Evolutionary conservation across 2,329 filamentous ascomycete species (phyloP).

Genomic region (Fonsecaea pedrosoi): DNA sequence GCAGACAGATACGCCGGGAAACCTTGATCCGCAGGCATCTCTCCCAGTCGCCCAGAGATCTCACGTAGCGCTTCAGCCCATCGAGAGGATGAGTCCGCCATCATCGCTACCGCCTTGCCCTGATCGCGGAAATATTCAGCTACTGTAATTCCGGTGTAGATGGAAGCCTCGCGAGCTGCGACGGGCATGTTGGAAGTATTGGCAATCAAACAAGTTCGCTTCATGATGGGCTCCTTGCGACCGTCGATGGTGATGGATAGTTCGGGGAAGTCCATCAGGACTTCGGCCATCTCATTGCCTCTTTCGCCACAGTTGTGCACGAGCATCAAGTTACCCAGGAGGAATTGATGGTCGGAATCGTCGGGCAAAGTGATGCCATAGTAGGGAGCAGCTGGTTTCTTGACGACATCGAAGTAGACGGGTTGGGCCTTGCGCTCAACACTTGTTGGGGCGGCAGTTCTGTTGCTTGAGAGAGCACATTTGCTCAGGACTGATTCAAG

Average conservation of each 20-base stretch:
- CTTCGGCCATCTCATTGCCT: slow-evolving; percentile 99
- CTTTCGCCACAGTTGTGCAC: slow-evolving; percentile 69
- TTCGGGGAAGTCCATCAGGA: slow-evolving; percentile 99
- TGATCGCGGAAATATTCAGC: slow-evolving; percentile 98
- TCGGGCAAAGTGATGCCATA: no score
- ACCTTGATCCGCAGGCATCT: slow-evolving; percentile 99
- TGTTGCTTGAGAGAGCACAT: no score
- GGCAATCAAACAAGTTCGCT: slow-evolving; percentile 96
- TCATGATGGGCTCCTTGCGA: slow-evolving; percentile 98
- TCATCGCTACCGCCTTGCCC: slow-evolving; percentile 98
- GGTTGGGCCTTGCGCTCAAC: no score
- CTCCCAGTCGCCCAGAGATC: slow-evolving; percentile 95
- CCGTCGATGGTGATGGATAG: slow-evolving; percentile 93
- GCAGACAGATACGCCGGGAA: slow-evolving; percentile 97
- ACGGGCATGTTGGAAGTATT: slow-evolving; percentile 99
- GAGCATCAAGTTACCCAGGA: no score
- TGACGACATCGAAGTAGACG: no score
- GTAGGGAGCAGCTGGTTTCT: no score
- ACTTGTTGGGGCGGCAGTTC: no score
- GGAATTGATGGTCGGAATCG: no score
- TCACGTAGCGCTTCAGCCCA: slow-evolving; percentile 99
- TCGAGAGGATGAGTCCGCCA: slow-evolving; percentile 97
- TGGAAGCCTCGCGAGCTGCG: slow-evolving; percentile 95
- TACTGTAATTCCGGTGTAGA: slow-evolving; percentile 95
- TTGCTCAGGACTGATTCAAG: no score